A percentile compares a stretch with the other conserved stretches of the same genome.
phyloP scores from a whole-genome alignment of 306 rosid genomes.

The Prosopis cineraria region DNA sequence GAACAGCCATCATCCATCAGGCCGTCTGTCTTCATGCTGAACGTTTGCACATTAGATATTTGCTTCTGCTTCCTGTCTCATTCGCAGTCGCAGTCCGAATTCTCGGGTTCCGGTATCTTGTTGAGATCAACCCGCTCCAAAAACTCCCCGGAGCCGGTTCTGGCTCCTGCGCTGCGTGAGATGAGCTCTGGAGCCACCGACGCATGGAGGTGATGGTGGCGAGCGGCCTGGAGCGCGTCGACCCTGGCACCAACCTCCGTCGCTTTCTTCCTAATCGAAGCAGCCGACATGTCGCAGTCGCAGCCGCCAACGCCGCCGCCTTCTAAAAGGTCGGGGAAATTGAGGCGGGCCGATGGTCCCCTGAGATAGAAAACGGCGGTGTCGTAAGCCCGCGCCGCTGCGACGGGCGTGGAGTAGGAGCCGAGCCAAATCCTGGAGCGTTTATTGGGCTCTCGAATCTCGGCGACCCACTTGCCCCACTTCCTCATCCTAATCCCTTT shows the following conservation, averaged over 20 bases:
- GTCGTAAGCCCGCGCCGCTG: constrained; percentile 97
- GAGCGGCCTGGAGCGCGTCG: constrained; percentile 74
- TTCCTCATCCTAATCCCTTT: constrained; percentile 99
- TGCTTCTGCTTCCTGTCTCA: constrained; percentile 50
- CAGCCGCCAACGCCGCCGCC: constrained; percentile 41
- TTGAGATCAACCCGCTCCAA: constrained; percentile 77
- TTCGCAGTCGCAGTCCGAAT: constrained; percentile 63
- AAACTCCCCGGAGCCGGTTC: constrained; percentile 40
- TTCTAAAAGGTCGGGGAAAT: constrained; percentile 70
- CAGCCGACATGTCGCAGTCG: constrained; percentile 74
- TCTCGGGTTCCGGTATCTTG: constrained; percentile 86
- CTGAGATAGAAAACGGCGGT: constrained; percentile 88
- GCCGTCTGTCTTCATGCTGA: constrained; percentile 50
- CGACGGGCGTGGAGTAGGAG: constrained; percentile 88
- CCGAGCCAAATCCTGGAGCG: constrained; percentile 98
- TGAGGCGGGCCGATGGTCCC: constrained; percentile 90
- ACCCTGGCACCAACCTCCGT: constrained; percentile 93
- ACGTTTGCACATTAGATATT: background rate
- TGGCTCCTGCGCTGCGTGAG: constrained; percentile 17
- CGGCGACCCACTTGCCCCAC: constrained; percentile 99
- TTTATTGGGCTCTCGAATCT: constrained; percentile 95
- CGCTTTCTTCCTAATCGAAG: constrained; percentile 81
- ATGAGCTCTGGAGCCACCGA: constrained; percentile 39
- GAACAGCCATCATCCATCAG: constrained; percentile 44
- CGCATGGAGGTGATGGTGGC: constrained; percentile 45